Evolutionary conservation across 2,329 filamentous ascomycete species (phyloP).

Genomic region (Dothideomycetidae sp.): DNA sequence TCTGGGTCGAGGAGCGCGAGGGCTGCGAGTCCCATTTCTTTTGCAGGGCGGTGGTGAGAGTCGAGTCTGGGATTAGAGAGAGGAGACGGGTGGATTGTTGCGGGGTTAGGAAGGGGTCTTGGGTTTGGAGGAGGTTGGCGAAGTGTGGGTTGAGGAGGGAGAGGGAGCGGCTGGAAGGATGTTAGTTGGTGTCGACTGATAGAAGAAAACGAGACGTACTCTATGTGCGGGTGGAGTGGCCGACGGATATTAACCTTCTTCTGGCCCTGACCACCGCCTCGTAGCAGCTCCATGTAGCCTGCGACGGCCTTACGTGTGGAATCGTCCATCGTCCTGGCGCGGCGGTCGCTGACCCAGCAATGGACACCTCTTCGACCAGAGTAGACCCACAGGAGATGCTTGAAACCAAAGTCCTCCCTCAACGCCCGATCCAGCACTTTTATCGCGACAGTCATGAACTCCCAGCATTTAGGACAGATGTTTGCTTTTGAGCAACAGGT

Average conservation of each 20-base stretch:
- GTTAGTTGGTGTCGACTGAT: neutral
- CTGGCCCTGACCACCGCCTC: slow-evolving; percentile 68
- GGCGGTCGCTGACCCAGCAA: slow-evolving; percentile 93
- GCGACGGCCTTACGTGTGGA: slow-evolving; percentile 72
- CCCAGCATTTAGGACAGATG: slow-evolving; percentile 90
- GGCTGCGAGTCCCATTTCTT: slow-evolving; percentile 86
- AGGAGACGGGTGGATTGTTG: slow-evolving; percentile 67
- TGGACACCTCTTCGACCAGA: slow-evolving; percentile 92
- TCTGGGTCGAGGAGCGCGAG: slow-evolving; percentile 57
- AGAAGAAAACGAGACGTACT: slow-evolving; percentile 38
- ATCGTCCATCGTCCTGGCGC: slow-evolving; percentile 72
- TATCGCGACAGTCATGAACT: slow-evolving; percentile 95
- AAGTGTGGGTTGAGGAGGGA: slow-evolving; percentile 77
- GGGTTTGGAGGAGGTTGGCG: slow-evolving; percentile 63
- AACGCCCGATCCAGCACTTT: slow-evolving; percentile 80
- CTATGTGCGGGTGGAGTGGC: slow-evolving; percentile 79
- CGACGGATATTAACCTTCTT: slow-evolving; percentile 76
- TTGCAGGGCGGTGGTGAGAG: slow-evolving; percentile 61
- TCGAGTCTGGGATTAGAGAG: slow-evolving; percentile 67
- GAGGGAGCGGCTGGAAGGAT: slow-evolving; percentile 54
- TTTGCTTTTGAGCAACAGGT: slow-evolving; percentile 90
- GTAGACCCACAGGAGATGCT: slow-evolving; percentile 97
- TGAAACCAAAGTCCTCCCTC: slow-evolving; percentile 89
- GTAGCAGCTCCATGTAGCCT: slow-evolving; percentile 80
- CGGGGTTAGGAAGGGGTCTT: slow-evolving; percentile 67